Conservation (phyloP, 257 asterid species). For the Fraxinus pennsylvanica region DNA sequence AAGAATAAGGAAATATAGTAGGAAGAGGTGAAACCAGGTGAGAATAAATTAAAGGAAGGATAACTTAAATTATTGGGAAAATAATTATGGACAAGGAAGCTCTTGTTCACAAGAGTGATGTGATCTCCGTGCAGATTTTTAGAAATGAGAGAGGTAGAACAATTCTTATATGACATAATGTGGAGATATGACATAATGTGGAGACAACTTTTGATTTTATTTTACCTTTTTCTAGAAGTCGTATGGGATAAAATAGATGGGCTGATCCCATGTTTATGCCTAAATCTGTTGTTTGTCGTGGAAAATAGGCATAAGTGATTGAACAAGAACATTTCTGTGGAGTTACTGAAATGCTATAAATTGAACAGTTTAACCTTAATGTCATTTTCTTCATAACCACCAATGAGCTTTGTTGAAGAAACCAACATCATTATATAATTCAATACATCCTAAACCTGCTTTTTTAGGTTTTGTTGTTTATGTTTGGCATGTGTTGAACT, state of each 20-base stretch:
- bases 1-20: neutral
- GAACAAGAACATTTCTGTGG: conserved; percentile 6
- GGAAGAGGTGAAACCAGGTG: neutral
- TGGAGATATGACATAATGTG: neutral
- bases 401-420: neutral
- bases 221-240: neutral
- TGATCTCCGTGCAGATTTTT: neutral
- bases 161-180: neutral
- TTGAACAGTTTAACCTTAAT: neutral
- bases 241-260: neutral
- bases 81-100: neutral
- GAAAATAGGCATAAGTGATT: neutral
- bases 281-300: neutral
- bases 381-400: neutral
- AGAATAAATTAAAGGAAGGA: neutral
- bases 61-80: neutral
- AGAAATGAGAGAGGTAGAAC: neutral
- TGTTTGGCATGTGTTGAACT: conserved; percentile 13
- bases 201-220: neutral
- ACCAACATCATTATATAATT: neutral
- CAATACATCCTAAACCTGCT: conserved; percentile 8
- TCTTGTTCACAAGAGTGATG: neutral
- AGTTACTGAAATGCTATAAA: neutral
- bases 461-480: conserved; percentile 10
- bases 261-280: neutral